Conservation (phyloP, 306 rosid species). For the Medicago arabica region DNA sequence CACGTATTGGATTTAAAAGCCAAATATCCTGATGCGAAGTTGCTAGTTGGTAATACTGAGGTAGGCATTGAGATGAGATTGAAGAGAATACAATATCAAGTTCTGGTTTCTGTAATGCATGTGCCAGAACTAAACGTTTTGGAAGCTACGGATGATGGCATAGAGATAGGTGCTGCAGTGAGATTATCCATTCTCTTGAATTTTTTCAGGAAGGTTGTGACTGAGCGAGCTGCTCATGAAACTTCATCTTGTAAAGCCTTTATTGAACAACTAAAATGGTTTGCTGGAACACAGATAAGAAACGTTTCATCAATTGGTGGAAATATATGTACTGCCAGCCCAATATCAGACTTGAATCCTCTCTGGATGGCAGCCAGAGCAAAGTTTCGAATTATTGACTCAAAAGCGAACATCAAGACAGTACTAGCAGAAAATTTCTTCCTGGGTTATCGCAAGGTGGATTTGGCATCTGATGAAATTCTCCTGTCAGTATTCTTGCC, state of each 20-base stretch:
- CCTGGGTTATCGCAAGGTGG: conserved; percentile 88
- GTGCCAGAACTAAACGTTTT: conserved; percentile 76
- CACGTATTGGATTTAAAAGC: conserved; percentile 74
- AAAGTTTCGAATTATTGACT: conserved; percentile 69
- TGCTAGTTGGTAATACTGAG: conserved; percentile 88
- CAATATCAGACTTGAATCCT: conserved; percentile 96
- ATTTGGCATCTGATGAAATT: conserved; percentile 74
- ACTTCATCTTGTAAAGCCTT: conserved; percentile 80
- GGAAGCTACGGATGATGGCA: conserved; percentile 67
- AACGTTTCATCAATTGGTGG: conserved; percentile 95
- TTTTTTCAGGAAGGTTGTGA: conserved; percentile 59
- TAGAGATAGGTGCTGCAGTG: conserved; percentile 90
- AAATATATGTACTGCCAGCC: conserved; percentile 96
- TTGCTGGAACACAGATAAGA: conserved; percentile 93
- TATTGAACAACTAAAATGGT: conserved; percentile 93
- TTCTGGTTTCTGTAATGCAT: conserved; percentile 71
- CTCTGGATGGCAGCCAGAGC: conserved; percentile 95
- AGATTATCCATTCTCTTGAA: conserved; percentile 78
- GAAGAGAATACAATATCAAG: conserved; percentile 71
- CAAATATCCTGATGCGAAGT: conserved; percentile 76
- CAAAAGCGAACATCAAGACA: conserved; percentile 69
- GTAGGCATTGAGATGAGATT: conserved; percentile 96
- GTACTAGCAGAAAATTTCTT: conserved; percentile 78
- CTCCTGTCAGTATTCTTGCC: conserved; percentile 88
- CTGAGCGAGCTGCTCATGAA: conserved; percentile 71